phyloP scores from a whole-genome alignment of 192 early-diverging fungal genomes.

The Coemansia sp. region DNA sequence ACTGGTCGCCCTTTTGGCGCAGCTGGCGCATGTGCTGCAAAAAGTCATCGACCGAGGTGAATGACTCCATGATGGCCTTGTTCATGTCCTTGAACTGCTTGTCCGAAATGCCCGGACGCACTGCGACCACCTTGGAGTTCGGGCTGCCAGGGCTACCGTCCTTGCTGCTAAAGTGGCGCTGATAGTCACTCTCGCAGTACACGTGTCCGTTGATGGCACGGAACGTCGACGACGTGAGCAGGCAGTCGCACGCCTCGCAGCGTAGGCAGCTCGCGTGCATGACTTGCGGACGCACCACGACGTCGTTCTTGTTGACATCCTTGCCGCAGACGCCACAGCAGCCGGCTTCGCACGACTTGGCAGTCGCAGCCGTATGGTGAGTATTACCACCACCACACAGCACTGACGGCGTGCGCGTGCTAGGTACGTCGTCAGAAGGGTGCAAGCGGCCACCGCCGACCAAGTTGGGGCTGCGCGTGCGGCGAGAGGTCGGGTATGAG shows the following conservation, averaged over 20 bases:
- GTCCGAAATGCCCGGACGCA: conserved; percentile 43
- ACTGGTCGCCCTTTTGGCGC: conserved; percentile 23
- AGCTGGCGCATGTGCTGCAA: conserved; percentile 55
- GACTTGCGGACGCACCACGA: conserved; percentile 49
- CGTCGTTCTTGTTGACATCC: conserved; percentile 42
- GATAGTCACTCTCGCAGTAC: conserved; percentile 53
- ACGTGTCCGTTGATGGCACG: conserved; percentile 54
- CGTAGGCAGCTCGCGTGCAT: conserved; percentile 57
- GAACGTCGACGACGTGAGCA: conserved; percentile 54
- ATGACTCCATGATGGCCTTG: conserved; percentile 57
- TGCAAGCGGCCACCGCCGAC: conserved; percentile 33
- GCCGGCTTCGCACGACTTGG: conserved; percentile 32
- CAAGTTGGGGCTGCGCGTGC: conserved; percentile 29
- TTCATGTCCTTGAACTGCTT: conserved; percentile 49
- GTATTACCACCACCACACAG: conserved; percentile 40
- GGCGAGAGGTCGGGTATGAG: conserved; percentile 36
- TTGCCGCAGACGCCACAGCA: conserved; percentile 54
- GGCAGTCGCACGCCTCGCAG: conserved; percentile 54
- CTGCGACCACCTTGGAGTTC: conserved; percentile 19
- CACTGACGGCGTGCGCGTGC: conserved; percentile 21
- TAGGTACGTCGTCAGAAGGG: background rate
- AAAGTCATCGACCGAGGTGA: conserved; percentile 57
- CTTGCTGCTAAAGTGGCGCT: conserved; percentile 28
- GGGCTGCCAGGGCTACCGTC: background rate
- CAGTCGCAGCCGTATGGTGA: conserved; percentile 9